phyloP scores from a whole-genome alignment of 768 basidiomycete species.

The Lactarius pseudohatsudake region DNA sequence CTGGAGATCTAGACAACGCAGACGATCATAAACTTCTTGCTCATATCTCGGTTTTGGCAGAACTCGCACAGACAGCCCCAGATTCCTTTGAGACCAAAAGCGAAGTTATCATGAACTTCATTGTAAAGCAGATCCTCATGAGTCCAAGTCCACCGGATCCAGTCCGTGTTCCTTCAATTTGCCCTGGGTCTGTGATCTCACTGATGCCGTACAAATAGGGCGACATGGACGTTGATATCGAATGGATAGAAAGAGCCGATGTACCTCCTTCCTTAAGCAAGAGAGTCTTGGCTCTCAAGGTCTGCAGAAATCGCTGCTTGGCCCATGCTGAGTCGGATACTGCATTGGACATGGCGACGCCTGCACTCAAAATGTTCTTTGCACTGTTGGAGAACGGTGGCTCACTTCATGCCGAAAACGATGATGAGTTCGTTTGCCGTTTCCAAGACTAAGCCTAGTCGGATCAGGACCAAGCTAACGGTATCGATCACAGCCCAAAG shows the following conservation, averaged over 20 bases:
- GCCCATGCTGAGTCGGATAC: slow-evolving; percentile 58
- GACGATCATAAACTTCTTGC: slow-evolving; percentile 57
- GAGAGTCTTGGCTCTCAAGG: slow-evolving; percentile 74
- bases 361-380: slow-evolving; percentile 74
- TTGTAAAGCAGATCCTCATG: slow-evolving; percentile 72
- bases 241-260: slow-evolving; percentile 75
- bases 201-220: slow-evolving; percentile 42
- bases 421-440: slow-evolving; percentile 47
- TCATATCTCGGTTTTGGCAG: slow-evolving; percentile 67
- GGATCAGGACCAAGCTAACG: slow-evolving; percentile 25
- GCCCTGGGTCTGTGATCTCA: not conserved
- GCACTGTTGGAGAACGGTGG: slow-evolving; percentile 71
- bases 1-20: slow-evolving; percentile 48
- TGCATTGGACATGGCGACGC: slow-evolving; percentile 65
- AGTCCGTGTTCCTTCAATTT: slow-evolving; percentile 39
- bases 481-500: slow-evolving; percentile 44
- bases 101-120: slow-evolving; percentile 67
- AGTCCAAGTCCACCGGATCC: slow-evolving; percentile 45
- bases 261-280: slow-evolving; percentile 60
- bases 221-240: slow-evolving; percentile 57
- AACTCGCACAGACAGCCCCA: slow-evolving; percentile 67
- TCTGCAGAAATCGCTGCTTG: slow-evolving; percentile 78
- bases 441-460: not conserved
- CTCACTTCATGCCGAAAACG: slow-evolving; percentile 53
- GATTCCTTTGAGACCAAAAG: slow-evolving; percentile 78